Percentiles rank a stretch among this genome's conserved stretches.
These are phyloP conservation scores for Leptographium lundbergii DNA, from an alignment of 2,329 filamentous ascomycete genomes.

Conservation along the genomic window DNA sequence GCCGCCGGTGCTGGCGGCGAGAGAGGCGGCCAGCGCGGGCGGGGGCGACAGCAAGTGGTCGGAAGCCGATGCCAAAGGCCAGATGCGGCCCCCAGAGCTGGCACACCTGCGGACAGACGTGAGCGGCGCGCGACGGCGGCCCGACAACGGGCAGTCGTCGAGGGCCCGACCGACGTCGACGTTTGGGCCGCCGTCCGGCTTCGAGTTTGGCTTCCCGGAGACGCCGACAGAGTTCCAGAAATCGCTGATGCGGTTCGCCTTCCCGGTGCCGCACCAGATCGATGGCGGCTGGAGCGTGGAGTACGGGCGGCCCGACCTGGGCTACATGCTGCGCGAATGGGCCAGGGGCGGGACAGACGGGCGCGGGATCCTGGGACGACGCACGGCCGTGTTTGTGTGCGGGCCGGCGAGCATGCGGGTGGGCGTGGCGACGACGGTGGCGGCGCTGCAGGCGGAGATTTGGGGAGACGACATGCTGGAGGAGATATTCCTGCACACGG, in stretches of 20 bases:
- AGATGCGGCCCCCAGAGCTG: constrained; percentile 35
- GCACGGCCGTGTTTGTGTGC: constrained; percentile 86
- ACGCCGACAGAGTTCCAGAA: constrained; percentile 83
- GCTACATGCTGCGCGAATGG: constrained; percentile 75
- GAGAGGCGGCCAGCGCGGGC: neutral
- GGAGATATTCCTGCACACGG: constrained; percentile 87
- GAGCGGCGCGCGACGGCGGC: constrained; percentile 13
- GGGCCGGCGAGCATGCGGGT: constrained; percentile 79
- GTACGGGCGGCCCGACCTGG: constrained; percentile 80
- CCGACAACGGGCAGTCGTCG: neutral
- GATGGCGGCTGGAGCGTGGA: constrained; percentile 82
- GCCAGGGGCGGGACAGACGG: constrained; percentile 57
- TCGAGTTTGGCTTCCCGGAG: constrained; percentile 69
- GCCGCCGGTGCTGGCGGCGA: constrained; percentile 17
- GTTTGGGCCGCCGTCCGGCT: constrained; percentile 48
- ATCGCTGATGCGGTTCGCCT: constrained; percentile 81
- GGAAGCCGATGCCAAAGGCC: too few species aligned
- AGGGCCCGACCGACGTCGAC: constrained; percentile 37
- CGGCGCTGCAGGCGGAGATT: constrained; percentile 68
- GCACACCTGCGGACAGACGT: constrained; percentile 43
- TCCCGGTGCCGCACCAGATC: constrained; percentile 54
- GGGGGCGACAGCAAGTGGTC: neutral
- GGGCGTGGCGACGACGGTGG: constrained; percentile 77
- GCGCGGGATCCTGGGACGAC: constrained; percentile 58
- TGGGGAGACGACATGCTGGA: constrained; percentile 68